Conservation (phyloP, 2,329 filamentous ascomycete genomes). For the Aureobasidium musti region DNA sequence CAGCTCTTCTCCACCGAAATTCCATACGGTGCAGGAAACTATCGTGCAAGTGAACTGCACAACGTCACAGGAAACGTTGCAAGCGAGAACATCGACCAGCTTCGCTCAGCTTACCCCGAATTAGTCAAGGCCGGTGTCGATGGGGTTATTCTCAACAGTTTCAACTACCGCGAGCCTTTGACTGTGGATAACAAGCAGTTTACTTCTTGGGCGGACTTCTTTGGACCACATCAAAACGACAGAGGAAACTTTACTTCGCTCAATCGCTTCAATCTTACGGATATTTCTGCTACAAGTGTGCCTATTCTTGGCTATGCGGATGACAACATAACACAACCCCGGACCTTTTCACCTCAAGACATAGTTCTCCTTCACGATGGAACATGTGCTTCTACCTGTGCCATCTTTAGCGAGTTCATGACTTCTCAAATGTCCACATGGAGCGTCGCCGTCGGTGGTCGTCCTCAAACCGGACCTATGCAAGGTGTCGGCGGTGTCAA, state of each 20-base stretch:
- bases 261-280: slow-evolving; percentile 41
- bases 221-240: slow-evolving; percentile 38
- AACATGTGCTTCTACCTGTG: slow-evolving; percentile 48
- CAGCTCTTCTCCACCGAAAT: slow-evolving; percentile 55
- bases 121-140: not conserved
- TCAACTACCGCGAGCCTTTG: slow-evolving; percentile 41
- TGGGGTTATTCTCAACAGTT: slow-evolving; percentile 33
- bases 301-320: slow-evolving; percentile 36
- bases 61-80: slow-evolving; percentile 42
- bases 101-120: not conserved
- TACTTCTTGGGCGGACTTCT: slow-evolving; percentile 43
- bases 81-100: not conserved
- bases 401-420: slow-evolving; percentile 47
- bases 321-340: slow-evolving; percentile 39
- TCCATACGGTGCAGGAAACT: slow-evolving; percentile 51
- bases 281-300: not conserved
- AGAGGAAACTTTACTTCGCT: slow-evolving; percentile 41
- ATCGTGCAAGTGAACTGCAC: slow-evolving; percentile 49
- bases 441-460: slow-evolving; percentile 46
- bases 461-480: slow-evolving; percentile 45
- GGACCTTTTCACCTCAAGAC: slow-evolving; percentile 43
- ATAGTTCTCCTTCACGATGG: slow-evolving; percentile 49
- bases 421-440: slow-evolving; percentile 45
- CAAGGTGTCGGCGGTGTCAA: slow-evolving; percentile 48
- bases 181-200: slow-evolving; percentile 38